A percentile compares a stretch with the other conserved stretches of the same genome.
phyloP scores from a whole-genome alignment of 2,329 filamentous ascomycete genomes.

The Lachnellula occidentalis region DNA sequence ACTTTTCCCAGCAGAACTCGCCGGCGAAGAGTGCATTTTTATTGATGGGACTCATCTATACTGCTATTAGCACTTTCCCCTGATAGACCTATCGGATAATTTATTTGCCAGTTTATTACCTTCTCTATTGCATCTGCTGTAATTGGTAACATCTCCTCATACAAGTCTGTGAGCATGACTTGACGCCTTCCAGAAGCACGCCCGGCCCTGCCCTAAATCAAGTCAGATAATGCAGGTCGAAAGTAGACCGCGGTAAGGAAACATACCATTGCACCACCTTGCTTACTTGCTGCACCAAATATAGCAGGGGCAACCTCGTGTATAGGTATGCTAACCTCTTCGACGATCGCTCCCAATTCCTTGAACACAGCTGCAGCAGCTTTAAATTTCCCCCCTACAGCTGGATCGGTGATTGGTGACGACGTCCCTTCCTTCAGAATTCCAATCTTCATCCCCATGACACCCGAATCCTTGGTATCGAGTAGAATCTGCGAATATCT shows the following conservation, averaged over 20 bases:
- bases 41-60: conserved; percentile 14
- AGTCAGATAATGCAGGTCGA: neutral
- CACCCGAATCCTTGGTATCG: conserved; percentile 13
- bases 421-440: conserved; percentile 41
- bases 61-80: neutral
- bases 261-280: conserved; percentile 14
- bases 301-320: conserved; percentile 30
- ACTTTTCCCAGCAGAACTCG: conserved; percentile 29
- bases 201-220: conserved; percentile 8
- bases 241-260: neutral
- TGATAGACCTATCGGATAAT: neutral
- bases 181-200: conserved; percentile 16
- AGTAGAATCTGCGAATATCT: conserved; percentile 12
- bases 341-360: conserved; percentile 43
- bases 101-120: too few species aligned
- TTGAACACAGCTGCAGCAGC: conserved; percentile 37
- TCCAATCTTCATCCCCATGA: conserved; percentile 37
- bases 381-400: conserved; percentile 34
- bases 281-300: conserved; percentile 12
- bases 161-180: conserved; percentile 19
- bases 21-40: conserved; percentile 16
- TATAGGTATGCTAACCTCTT: conserved; percentile 45
- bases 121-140: conserved; percentile 16
- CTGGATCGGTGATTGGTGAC: conserved; percentile 36
- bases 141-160: conserved; percentile 15